Percentiles rank a stretch among this genome's conserved stretches.
Conservation (phyloP, 2,329 filamentous ascomycete genomes). For the Furcasterigmium sp. region DNA sequence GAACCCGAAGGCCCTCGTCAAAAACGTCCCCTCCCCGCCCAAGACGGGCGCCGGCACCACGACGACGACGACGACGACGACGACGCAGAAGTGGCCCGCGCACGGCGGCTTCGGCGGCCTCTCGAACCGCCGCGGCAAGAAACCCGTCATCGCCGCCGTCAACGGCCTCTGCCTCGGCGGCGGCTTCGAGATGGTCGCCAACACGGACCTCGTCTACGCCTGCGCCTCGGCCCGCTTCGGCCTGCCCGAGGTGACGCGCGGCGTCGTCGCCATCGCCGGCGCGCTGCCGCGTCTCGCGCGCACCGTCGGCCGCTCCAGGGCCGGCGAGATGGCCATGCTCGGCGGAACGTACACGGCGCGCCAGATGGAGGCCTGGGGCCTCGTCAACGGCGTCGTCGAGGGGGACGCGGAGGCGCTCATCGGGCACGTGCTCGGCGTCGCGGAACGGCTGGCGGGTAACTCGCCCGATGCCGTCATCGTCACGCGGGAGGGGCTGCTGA, state of each 20-base stretch:
- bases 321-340: constrained; percentile 65
- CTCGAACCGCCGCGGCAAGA: constrained; percentile 61
- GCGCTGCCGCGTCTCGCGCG: constrained; percentile 62
- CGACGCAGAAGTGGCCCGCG: constrained; percentile 7
- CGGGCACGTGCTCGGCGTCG: constrained; percentile 55
- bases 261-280: constrained; percentile 67
- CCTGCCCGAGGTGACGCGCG: constrained; percentile 66
- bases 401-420: constrained; percentile 39
- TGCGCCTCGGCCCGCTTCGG: constrained; percentile 53
- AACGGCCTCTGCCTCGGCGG: constrained; percentile 72
- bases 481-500: constrained; percentile 63
- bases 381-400: constrained; percentile 62
- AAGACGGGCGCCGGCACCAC: too few relatives aligned
- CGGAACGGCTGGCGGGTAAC: constrained; percentile 55
- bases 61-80: too few relatives aligned
- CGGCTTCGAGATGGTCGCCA: constrained; percentile 71
- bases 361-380: constrained; percentile 59
- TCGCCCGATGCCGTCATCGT: constrained; percentile 74
- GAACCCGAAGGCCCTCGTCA: background rate
- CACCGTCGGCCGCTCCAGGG: constrained; percentile 62
- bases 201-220: constrained; percentile 68
- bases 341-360: constrained; percentile 54
- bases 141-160: constrained; percentile 71
- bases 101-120: constrained; percentile 26
- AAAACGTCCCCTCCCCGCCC: background rate